Percentiles rank a stretch among this genome's conserved stretches.
Evolutionary conservation across 139 green algal species (phyloP).

Genomic region (Eudorina sp.): DNA sequence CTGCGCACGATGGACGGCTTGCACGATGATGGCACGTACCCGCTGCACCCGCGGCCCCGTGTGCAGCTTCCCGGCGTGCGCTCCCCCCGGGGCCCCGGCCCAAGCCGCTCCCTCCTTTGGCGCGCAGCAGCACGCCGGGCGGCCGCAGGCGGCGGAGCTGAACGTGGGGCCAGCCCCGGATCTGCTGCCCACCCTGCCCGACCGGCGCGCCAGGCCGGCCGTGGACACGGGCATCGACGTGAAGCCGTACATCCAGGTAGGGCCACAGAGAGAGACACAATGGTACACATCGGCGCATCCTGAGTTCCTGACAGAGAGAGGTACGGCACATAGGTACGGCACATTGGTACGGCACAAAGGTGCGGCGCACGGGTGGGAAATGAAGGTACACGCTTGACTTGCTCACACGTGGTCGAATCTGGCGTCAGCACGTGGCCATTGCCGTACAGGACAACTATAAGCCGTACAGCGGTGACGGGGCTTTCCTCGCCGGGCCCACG

Average conservation of each 20-base stretch:
- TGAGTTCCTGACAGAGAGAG: too few relatives aligned
- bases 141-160: neutral
- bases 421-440: too few relatives aligned
- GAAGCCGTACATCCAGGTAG: constrained; percentile 34
- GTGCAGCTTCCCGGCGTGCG: neutral
- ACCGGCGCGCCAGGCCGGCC: neutral
- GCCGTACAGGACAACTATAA: constrained; percentile 68
- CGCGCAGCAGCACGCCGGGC: neutral
- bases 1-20: too few relatives aligned
- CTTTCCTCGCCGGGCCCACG: constrained; percentile 72
- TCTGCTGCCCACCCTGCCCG: constrained; percentile 16
- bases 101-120: too few relatives aligned
- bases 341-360: too few relatives aligned
- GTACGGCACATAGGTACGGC: too few relatives aligned
- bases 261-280: too few relatives aligned
- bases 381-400: neutral
- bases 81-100: neutral
- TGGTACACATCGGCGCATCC: too few relatives aligned
- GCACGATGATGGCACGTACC: too few relatives aligned
- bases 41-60: neutral
- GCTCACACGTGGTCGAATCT: neutral
- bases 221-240: constrained; percentile 54
- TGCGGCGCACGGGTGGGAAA: too few relatives aligned
- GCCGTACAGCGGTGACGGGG: constrained; percentile 67
- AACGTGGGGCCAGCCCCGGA: neutral